A percentile compares a stretch with the other conserved stretches of the same genome.
Conservation (phyloP, 2,329 filamentous ascomycete species). For the Epichloe baconii region DNA sequence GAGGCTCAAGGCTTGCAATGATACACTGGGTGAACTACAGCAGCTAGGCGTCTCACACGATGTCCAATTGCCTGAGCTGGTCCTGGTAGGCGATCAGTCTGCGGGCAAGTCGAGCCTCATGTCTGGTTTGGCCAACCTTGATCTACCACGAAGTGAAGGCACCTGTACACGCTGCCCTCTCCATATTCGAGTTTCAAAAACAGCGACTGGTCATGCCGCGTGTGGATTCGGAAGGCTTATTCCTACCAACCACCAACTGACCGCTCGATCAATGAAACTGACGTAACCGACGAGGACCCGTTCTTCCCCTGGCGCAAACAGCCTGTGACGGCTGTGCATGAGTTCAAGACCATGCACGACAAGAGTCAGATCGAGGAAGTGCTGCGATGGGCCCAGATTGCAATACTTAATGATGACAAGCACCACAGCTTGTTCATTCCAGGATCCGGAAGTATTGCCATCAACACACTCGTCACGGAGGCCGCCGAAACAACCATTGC, state of each 20-base stretch:
- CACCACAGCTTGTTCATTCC: constrained; percentile 42
- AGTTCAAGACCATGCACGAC: constrained; percentile 52
- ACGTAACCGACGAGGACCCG: constrained; percentile 36
- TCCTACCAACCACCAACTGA: constrained; percentile 31
- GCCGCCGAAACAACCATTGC: constrained; percentile 36
- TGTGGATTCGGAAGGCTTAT: constrained; percentile 56
- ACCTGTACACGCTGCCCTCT: constrained; percentile 74
- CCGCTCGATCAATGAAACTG: constrained; percentile 27
- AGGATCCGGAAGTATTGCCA: constrained; percentile 27
- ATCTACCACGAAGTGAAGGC: constrained; percentile 55
- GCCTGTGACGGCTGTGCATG: constrained; percentile 28
- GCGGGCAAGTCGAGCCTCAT: constrained; percentile 65
- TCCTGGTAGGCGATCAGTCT: constrained; percentile 74
- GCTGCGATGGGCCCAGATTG: constrained; percentile 63
- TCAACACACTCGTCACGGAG: constrained; percentile 19
- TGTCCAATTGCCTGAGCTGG: constrained; percentile 62
- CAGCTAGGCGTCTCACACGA: constrained; percentile 60
- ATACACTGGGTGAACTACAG: constrained; percentile 54
- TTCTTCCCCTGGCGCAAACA: constrained; percentile 55
- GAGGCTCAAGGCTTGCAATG: constrained; percentile 51
- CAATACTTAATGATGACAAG: constrained; percentile 55
- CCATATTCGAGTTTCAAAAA: constrained; percentile 56
- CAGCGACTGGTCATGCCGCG: constrained; percentile 52
- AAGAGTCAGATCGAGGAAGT: constrained; percentile 52
- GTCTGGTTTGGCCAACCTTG: constrained; percentile 55